Evolutionary conservation across 2,329 filamentous ascomycete genomes (phyloP), one percentile per base, ranked within the genome.

Genomic region (Pezicula rhizophila): DNA sequence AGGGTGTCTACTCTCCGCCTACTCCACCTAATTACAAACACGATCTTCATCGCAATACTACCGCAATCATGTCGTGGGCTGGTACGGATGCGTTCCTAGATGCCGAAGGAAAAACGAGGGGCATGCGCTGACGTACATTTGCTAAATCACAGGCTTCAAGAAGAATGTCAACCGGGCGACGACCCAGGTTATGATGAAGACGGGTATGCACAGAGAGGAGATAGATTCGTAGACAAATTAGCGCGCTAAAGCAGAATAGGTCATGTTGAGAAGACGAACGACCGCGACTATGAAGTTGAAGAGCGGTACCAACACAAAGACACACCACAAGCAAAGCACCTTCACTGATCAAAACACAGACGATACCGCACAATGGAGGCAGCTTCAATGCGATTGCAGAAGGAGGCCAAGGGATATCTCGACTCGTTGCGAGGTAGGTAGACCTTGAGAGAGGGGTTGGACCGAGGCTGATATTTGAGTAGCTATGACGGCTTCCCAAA

Each of bases 101-200:
- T 11, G 8, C 34, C 31, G 10, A 18, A 42, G 10, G n/a, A n/a
- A 46, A 26, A 5, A 39, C 25, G 40, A 40, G 26, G 28, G 45
- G 23, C 33, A 45, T 48, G 25, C 49, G 50, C 60, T 62, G 60
- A 60, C 63, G 64, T 15, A 28, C 31, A 6, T 11, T 44, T 33
- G n/a, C n/a, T 63, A 87, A 11, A 31, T 31, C 28, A 31, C 28
- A 31, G 85, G 85, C 57, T 92, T 90, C 75, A 90, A 93, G 76
- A 96, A 95, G 71, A 95, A 95, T 83, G 91, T 97, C 76, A 92
- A 93, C 77, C 89, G 93, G 75, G 92, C 92, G 63, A 96, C 92
- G 71, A 99, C 95, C 73, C 91, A 96, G 84, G 92, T 97, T 55
- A 96, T 99, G 89, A 97, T 99, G 92, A 99, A 99, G 80, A 95